Base-by-base conservation (phyloP, 164 flowering plant genomes). In the Buxus sempervirens region DNA sequence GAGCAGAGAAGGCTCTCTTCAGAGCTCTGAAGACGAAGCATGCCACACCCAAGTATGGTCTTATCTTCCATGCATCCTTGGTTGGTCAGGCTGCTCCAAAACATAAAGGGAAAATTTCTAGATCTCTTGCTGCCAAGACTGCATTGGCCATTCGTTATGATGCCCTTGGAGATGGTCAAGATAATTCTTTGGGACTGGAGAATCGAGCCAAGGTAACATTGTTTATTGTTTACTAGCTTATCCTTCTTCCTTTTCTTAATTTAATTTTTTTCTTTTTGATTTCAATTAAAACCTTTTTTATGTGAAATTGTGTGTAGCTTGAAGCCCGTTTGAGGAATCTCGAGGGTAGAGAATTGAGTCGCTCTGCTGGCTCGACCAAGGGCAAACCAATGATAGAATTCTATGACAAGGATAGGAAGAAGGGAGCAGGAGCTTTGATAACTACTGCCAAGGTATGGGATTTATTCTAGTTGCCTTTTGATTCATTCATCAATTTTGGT, bases 41-140 rank as follows among this genome's bases (percentile, higher is more conserved):
- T 68, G 80, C 87, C 0, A 88, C 90, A n/a, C 93, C 93, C 5
- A 88, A 88, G 55, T 86, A 88, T 74, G 93, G 89, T 15, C 88
- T 88, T 62, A 83, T 86, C 24, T 88, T 80, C 74, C 93, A 88
- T 72, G 90, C 90, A 32, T 86, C 93, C 7, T 76, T 88, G 72
- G 79, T 88, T 69, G 93, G 93, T 45, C 90, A 85, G 75, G 90
- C 90, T 13, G 82, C 86, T n/a, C 87, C 87, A 0, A 84, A 86
- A 61, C 73, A 71, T 45, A 88, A 86, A 77, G 93, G 90, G 18
- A 86, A 86, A 67, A 85, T 88, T 42, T 83, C 90, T 42, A 71
- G 93, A 9, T 88, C 86, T 15, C 87, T 88, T 65, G 90, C 93
- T 62, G 88, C 88, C 0, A 88, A 88, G 73, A 61, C 85, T 70